These are phyloP conservation scores for Paramecium octaurelia DNA, from an alignment of 73 alveolate genomes.

Conservation along the genomic window DNA sequence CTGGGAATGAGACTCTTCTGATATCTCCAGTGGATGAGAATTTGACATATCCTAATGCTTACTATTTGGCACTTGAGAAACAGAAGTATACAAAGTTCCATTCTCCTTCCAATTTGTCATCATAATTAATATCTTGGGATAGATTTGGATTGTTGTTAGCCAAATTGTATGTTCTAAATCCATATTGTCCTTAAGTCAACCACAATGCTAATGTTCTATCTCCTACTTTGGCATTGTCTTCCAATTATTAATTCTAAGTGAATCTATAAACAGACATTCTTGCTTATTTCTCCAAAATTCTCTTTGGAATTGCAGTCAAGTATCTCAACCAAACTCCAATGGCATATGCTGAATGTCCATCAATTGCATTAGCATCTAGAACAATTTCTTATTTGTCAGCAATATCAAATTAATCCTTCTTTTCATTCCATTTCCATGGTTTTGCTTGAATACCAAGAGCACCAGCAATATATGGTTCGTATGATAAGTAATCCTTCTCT, in stretches of 20 bases:
- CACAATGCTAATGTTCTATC: conserved; percentile 38
- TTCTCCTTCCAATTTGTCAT: conserved; percentile 34
- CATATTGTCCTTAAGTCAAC: background rate
- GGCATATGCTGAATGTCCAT: conserved; percentile 43
- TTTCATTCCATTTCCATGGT: conserved; percentile 20
- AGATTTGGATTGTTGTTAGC: conserved; percentile 12
- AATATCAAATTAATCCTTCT: background rate
- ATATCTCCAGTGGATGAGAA: too few species aligned
- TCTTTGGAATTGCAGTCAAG: conserved; percentile 35
- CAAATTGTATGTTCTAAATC: conserved; percentile 10
- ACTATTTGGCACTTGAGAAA: too few species aligned
- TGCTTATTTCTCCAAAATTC: background rate
- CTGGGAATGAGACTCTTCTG: too few species aligned
- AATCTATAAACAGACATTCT: background rate
- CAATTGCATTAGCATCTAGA: background rate
- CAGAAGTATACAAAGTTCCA: conserved; percentile 9
- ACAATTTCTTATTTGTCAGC: conserved; percentile 7
- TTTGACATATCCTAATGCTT: too few species aligned
- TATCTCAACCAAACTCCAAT: conserved; percentile 29
- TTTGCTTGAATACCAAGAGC: conserved; percentile 17
- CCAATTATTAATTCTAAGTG: background rate
- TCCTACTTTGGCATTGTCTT: background rate
- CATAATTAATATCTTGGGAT: conserved; percentile 8
- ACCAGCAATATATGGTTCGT: conserved; percentile 28
- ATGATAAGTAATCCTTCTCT: background rate